phyloP scores from a whole-genome alignment of 2,329 filamentous ascomycete genomes.

The Xylaria sp. region DNA sequence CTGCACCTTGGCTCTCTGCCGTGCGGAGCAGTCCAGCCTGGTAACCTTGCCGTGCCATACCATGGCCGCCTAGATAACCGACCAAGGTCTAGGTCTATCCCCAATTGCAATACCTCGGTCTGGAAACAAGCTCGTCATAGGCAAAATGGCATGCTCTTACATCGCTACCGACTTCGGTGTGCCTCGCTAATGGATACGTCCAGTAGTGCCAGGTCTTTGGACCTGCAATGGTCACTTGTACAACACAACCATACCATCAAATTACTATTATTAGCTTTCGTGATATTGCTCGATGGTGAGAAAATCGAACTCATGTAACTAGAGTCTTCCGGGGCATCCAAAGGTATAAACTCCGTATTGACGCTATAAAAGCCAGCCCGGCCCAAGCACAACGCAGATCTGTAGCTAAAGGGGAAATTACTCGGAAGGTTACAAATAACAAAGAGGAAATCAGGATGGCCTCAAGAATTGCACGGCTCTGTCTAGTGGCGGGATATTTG shows the following conservation, averaged over 20 bases:
- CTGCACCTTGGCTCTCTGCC: background rate
- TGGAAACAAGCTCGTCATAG: conserved; percentile 7
- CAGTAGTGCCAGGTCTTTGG: conserved; percentile 16
- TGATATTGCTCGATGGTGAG: conserved; percentile 23
- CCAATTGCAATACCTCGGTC: conserved; percentile 7
- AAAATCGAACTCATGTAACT: background rate
- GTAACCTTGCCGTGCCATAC: background rate
- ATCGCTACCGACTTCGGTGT: conserved; percentile 3
- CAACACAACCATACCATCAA: background rate
- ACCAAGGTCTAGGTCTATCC: conserved; percentile 23
- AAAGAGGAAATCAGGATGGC: conserved; percentile 32
- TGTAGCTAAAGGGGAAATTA: background rate
- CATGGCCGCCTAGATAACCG: background rate
- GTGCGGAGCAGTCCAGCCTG: background rate
- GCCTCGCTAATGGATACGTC: conserved; percentile 11
- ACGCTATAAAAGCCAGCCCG: conserved; percentile 16
- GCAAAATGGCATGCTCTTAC: conserved; percentile 11
- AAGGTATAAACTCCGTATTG: background rate
- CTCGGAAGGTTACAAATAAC: background rate
- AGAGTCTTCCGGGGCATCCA: background rate
- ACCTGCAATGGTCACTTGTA: conserved; percentile 18
- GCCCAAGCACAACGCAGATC: conserved; percentile 14
- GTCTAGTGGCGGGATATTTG: conserved; percentile 33
- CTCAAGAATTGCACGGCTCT: conserved; percentile 28
- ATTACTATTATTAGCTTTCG: conserved; percentile 29